A percentile compares a stretch with the other conserved stretches of the same genome.
Evolutionary conservation across 768 basidiomycete species (phyloP).

Genomic region (Boletus reticuloceps): DNA sequence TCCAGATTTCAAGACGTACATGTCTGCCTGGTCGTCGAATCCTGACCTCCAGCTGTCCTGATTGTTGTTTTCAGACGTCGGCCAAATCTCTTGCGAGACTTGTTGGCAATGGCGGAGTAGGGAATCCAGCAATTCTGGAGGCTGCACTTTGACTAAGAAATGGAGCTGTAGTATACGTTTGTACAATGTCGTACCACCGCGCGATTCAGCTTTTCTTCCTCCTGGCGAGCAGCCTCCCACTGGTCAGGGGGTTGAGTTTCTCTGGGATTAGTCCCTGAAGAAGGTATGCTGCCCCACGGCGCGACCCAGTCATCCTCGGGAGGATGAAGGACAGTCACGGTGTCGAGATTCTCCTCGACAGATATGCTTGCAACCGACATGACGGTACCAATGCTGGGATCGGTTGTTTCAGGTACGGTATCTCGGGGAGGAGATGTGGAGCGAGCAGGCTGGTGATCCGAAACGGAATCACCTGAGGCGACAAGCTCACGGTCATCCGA

Average conservation of each 20-base stretch:
- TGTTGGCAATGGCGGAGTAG: constrained; percentile 55
- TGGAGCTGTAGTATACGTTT: constrained; percentile 13
- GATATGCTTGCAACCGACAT: constrained; percentile 28
- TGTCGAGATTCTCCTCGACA: background rate
- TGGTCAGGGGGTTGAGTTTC: constrained; percentile 43
- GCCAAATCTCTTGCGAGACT: constrained; percentile 54
- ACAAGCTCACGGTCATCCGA: background rate
- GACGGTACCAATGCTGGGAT: constrained; percentile 38
- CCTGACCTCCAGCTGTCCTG: constrained; percentile 40
- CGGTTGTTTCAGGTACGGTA: constrained; percentile 19
- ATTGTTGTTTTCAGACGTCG: constrained; percentile 28
- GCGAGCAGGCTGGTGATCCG: background rate
- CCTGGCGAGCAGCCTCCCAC: constrained; percentile 61
- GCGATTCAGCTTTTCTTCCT: constrained; percentile 58
- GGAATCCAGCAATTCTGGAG: constrained; percentile 60
- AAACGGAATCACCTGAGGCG: background rate
- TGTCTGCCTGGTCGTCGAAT: constrained; percentile 48
- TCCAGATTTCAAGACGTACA: constrained; percentile 45
- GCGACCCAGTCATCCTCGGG: constrained; percentile 36
- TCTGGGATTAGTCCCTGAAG: constrained; percentile 23
- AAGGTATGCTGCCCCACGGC: constrained; percentile 36
- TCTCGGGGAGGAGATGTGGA: background rate
- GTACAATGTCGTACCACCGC: constrained; percentile 53
- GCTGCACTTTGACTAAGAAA: constrained; percentile 41
- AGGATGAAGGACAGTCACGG: background rate